Conservation (phyloP, 139 green algal species). For the Asterochloris erici region DNA sequence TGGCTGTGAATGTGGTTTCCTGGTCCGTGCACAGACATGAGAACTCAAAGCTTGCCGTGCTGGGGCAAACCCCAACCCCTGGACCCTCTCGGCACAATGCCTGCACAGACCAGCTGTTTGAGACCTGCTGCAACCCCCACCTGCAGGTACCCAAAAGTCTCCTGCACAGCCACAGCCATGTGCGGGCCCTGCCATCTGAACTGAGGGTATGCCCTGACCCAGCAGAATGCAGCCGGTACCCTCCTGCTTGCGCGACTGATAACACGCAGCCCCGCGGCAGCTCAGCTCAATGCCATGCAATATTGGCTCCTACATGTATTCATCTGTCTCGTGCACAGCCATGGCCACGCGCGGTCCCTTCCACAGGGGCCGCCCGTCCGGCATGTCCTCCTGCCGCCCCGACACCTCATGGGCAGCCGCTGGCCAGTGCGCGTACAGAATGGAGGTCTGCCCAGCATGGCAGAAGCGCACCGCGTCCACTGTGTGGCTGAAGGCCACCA, state of each 20-base stretch:
- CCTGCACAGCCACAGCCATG: too few species aligned
- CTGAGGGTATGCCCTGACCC: too few species aligned
- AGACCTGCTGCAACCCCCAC: too few species aligned
- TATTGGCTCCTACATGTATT: conserved; percentile 28
- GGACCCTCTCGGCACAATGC: too few species aligned
- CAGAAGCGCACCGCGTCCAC: conserved; percentile 72
- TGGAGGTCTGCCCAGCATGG: conserved; percentile 54
- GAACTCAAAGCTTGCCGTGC: too few species aligned
- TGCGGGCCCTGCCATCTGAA: too few species aligned
- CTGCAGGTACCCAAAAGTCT: too few species aligned
- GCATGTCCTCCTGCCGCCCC: conserved; percentile 36
- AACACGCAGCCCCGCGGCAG: conserved; percentile 5
- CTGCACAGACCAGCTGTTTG: too few species aligned
- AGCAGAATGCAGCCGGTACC: too few species aligned
- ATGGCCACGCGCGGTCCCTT: conserved; percentile 65
- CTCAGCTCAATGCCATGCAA: background rate
- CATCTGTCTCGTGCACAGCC: conserved; percentile 54
- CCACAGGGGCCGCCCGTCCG: conserved; percentile 66
- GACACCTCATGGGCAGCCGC: conserved; percentile 38
- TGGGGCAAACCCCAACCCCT: too few species aligned
- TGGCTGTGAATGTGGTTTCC: too few species aligned
- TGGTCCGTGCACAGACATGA: too few species aligned
- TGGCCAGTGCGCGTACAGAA: conserved; percentile 57
- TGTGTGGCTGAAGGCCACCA: conserved; percentile 46
- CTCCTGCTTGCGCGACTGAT: background rate